Conservation (phyloP, 1,284 basidiomycete genomes). For the Pseudozyma tsukubaensis region DNA sequence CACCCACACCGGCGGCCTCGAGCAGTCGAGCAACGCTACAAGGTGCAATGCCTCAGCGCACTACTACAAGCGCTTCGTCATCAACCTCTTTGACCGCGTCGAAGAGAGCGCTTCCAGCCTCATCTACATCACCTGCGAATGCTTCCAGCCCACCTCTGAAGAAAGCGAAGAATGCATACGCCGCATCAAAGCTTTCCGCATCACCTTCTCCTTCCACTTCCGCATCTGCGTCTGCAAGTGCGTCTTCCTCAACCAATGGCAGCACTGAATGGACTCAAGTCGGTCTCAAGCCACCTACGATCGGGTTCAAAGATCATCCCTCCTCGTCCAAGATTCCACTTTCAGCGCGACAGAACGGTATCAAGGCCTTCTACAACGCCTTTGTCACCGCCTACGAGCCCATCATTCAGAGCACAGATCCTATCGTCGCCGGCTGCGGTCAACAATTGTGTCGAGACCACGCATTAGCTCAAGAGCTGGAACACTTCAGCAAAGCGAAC, state of each 20-base stretch:
- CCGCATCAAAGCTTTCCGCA: constrained; percentile 14
- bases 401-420: constrained; percentile 35
- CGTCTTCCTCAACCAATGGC: constrained; percentile 8
- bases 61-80: not conserved
- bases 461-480: constrained; percentile 46
- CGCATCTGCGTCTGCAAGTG: constrained; percentile 4
- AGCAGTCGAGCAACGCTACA: constrained; percentile 10
- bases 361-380: constrained; percentile 49
- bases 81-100: not conserved
- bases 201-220: constrained; percentile 7
- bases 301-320: constrained; percentile 47
- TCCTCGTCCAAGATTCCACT: constrained; percentile 45
- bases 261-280: constrained; percentile 36
- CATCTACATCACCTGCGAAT: constrained; percentile 4
- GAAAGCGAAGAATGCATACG: constrained; percentile 48
- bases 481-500: constrained; percentile 42
- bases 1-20: constrained; percentile 3
- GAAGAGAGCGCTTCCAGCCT: constrained; percentile 19
- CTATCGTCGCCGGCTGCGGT: constrained; percentile 31
- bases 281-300: constrained; percentile 38
- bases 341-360: constrained; percentile 44
- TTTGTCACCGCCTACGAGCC: constrained; percentile 48
- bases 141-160: constrained; percentile 28
- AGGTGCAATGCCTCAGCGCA: constrained; percentile 9
- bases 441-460: constrained; percentile 36